Evolutionary conservation across 805 yeast species (phyloP).

Genomic region (Metschnikowia bowlesiae): DNA sequence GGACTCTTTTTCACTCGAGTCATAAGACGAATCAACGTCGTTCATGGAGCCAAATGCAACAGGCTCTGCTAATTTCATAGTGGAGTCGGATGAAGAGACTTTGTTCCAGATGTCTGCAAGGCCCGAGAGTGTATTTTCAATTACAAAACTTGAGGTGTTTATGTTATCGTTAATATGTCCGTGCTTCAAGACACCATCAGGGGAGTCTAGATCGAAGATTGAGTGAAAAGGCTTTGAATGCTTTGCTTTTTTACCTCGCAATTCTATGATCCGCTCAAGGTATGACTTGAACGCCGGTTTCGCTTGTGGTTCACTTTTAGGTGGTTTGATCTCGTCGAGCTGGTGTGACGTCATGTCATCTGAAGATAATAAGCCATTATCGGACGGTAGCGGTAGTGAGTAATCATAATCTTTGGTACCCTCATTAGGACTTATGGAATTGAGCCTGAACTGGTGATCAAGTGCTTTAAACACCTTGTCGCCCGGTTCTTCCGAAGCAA

Average conservation of each 20-base stretch:
- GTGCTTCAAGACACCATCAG: conserved; percentile 1
- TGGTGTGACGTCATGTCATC: conserved; percentile 12
- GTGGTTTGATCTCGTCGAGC: not conserved
- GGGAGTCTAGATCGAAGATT: conserved; percentile 7
- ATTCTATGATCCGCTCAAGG: conserved; percentile 28
- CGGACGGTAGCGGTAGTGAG: conserved; percentile 28
- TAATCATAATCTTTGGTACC: conserved; percentile 20
- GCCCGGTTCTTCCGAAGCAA: conserved; percentile 10
- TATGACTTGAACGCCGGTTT: conserved; percentile 23
- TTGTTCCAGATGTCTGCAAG: conserved; percentile 9
- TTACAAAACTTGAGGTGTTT: conserved; percentile 14
- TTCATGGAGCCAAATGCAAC: conserved; percentile 12
- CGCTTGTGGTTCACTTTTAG: not conserved
- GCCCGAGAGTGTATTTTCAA: conserved; percentile 17
- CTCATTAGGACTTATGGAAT: conserved; percentile 10
- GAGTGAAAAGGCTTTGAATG: conserved; percentile 2
- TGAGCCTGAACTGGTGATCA: conserved; percentile 12
- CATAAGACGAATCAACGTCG: conserved; percentile 8
- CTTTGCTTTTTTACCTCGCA: conserved; percentile 8
- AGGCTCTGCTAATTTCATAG: conserved; percentile 14
- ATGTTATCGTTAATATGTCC: conserved; percentile 4
- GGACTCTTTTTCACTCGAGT: conserved; percentile 13
- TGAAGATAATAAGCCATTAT: not conserved
- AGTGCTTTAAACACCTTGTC: conserved; percentile 9
- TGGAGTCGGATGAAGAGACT: not conserved